These are phyloP conservation scores for Fusarium sublunatum DNA, from an alignment of 2,329 filamentous ascomycete species.

Conservation along the genomic window DNA sequence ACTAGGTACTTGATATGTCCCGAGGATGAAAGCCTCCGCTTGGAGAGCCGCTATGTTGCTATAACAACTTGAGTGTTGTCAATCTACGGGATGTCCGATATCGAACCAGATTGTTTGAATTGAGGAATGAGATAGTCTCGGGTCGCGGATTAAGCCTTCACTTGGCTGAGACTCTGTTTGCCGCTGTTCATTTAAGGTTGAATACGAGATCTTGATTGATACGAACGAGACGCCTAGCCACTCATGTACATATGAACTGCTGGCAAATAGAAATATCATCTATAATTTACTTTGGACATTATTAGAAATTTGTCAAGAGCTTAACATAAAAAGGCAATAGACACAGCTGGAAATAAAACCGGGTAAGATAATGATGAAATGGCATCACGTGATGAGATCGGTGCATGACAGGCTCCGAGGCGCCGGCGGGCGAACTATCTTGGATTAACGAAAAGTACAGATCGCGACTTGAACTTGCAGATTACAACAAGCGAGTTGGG, in stretches of 20 bases:
- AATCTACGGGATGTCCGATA: too few species aligned
- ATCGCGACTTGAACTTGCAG: conserved; percentile 45
- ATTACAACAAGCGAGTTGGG: conserved; percentile 35
- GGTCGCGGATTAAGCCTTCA: too few species aligned
- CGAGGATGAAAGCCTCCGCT: too few species aligned
- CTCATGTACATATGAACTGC: too few species aligned
- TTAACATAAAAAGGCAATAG: conserved; percentile 23
- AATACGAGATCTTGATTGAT: background rate
- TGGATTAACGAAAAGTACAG: conserved; percentile 46
- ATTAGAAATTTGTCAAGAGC: background rate
- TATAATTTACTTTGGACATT: too few species aligned
- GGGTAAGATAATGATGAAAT: background rate
- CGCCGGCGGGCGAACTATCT: conserved; percentile 31
- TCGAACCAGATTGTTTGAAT: too few species aligned
- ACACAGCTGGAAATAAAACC: conserved; percentile 19
- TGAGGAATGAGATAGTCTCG: too few species aligned
- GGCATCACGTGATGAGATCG: conserved; percentile 32
- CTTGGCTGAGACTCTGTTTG: background rate
- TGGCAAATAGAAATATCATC: too few species aligned
- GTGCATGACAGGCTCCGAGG: conserved; percentile 35
- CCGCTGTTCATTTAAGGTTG: background rate
- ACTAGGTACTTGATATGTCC: conserved; percentile 14
- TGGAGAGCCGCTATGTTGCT: too few species aligned
- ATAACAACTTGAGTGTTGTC: too few species aligned
- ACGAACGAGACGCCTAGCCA: too few species aligned